These are phyloP conservation scores for Tephrocybe sp. DNA, from an alignment of 768 basidiomycete genomes.

Conservation along the genomic window DNA sequence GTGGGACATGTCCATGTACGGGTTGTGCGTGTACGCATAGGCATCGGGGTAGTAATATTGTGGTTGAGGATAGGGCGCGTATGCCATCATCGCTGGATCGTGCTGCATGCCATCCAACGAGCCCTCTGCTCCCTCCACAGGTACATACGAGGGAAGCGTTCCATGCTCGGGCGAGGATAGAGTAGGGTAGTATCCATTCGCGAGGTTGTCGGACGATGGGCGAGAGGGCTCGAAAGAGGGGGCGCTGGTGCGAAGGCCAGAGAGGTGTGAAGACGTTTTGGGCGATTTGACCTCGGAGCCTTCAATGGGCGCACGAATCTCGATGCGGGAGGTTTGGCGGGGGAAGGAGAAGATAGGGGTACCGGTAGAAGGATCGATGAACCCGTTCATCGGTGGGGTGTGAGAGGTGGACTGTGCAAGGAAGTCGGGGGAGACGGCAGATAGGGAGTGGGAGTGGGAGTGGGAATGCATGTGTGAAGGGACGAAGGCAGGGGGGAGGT, in stretches of 20 bases:
- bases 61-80: conserved; percentile 58
- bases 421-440: conserved; percentile 62
- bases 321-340: conserved; percentile 67
- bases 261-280: conserved; percentile 28
- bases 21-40: conserved; percentile 54
- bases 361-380: conserved; percentile 65
- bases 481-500: conserved; percentile 55
- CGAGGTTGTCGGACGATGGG: conserved; percentile 19
- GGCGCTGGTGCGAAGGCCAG: conserved; percentile 51
- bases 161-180: conserved; percentile 12
- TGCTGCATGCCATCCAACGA: conserved; percentile 12
- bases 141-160: conserved; percentile 24
- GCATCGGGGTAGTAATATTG: conserved; percentile 73
- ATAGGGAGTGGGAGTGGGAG: conserved; percentile 37
- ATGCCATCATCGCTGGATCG: conserved; percentile 46
- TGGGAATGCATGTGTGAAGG: conserved; percentile 65
- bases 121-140: conserved; percentile 33
- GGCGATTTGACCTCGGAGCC: conserved; percentile 26
- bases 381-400: conserved; percentile 62
- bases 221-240: conserved; percentile 50
- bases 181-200: conserved; percentile 18
- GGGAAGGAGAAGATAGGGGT: conserved; percentile 75
- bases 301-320: conserved; percentile 63
- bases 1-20: conserved; percentile 70
- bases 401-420: conserved; percentile 50